phyloP scores from a whole-genome alignment of 2,329 filamentous ascomycete genomes.

The Calonectria henricotiae region DNA sequence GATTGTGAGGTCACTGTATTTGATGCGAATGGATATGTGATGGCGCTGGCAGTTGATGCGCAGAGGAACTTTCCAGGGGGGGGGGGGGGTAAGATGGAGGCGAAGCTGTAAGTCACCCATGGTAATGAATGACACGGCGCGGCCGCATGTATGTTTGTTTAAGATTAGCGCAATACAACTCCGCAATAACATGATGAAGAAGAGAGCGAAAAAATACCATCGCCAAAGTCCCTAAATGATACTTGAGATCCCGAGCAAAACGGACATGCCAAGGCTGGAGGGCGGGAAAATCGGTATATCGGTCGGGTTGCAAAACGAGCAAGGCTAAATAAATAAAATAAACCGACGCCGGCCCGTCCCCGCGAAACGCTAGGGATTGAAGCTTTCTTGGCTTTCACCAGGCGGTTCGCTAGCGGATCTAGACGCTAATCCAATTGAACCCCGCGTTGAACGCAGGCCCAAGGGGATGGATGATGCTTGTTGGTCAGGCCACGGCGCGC shows the following conservation, averaged over 20 bases:
- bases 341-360: constrained; percentile 12
- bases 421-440: constrained; percentile 12
- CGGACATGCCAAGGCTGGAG: constrained; percentile 5
- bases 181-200: neutral
- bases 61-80: constrained; percentile 47
- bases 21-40: constrained; percentile 62
- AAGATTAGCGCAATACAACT: neutral
- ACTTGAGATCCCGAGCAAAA: neutral
- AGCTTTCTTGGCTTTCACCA: constrained; percentile 20
- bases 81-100: constrained; percentile 40
- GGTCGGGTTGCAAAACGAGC: neutral
- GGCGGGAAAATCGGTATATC: neutral
- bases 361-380: constrained; percentile 19
- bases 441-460: neutral
- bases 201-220: neutral
- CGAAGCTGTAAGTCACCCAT: constrained; percentile 60
- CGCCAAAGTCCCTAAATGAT: neutral
- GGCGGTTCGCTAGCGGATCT: constrained; percentile 15
- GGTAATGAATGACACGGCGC: too few species aligned
- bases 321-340: neutral
- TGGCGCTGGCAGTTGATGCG: constrained; percentile 54
- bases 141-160: neutral
- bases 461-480: constrained; percentile 19
- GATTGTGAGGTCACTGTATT: constrained; percentile 81
- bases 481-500: neutral